Conservation (phyloP, 1,284 basidiomycete species). For the Trichosporon sp. region DNA sequence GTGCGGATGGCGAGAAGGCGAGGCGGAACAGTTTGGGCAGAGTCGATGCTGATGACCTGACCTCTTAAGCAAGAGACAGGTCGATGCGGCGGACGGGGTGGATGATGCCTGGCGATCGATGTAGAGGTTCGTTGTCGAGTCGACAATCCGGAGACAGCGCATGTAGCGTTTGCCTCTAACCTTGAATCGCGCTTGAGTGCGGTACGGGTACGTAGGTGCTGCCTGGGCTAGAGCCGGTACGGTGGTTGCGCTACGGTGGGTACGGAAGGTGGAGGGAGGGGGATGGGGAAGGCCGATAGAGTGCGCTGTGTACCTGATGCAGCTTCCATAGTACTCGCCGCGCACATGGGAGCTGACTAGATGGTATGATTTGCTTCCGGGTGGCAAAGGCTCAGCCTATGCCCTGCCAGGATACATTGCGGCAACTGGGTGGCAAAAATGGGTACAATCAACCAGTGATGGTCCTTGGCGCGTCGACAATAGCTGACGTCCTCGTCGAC, state of each 20-base stretch:
- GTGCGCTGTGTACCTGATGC: background rate
- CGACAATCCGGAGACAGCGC: background rate
- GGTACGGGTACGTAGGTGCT: background rate
- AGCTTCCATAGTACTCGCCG: background rate
- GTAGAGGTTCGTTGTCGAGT: slow-evolving; percentile 1
- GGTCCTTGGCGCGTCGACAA: background rate
- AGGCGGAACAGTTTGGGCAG: background rate
- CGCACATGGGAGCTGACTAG: background rate
- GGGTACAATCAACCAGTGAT: too few species aligned
- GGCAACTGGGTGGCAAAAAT: background rate
- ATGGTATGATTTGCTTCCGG: slow-evolving; percentile 12
- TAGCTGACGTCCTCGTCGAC: background rate
- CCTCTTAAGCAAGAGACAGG: background rate
- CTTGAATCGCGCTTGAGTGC: background rate
- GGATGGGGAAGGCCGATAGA: background rate
- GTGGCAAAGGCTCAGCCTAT: slow-evolving; percentile 3
- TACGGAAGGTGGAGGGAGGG: too few species aligned
- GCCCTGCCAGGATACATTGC: background rate
- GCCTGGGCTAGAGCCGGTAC: background rate
- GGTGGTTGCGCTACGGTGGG: too few species aligned
- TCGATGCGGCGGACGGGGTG: background rate
- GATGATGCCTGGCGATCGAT: background rate
- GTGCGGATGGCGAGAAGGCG: background rate
- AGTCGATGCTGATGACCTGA: background rate
- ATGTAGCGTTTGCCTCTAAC: background rate